A percentile compares a stretch with the other conserved stretches of the same genome.
phyloP scores from a whole-genome alignment of 176 grass and related monocot genomes.

The Oryza longistaminata region DNA sequence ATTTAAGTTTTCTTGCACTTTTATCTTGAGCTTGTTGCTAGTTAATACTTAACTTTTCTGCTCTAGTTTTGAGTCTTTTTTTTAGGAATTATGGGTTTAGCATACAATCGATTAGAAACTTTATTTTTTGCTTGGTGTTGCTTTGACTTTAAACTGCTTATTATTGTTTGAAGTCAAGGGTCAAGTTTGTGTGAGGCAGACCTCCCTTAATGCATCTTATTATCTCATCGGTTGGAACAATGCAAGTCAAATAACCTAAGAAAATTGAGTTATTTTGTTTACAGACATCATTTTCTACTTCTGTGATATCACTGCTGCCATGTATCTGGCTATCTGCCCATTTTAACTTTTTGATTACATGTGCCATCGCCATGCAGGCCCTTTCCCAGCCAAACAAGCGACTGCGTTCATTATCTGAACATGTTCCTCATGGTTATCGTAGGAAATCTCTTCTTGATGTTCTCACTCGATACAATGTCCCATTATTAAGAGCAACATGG shows the following conservation, averaged over 20 bases:
- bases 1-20: conserved; percentile 11
- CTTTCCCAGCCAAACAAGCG: conserved; percentile 82
- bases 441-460: conserved; percentile 95
- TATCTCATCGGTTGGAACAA: conserved; percentile 2
- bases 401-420: conserved; percentile 73
- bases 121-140: conserved; percentile 1
- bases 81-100: neutral
- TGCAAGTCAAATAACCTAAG: conserved; percentile 6
- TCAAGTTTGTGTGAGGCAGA: neutral
- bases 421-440: conserved; percentile 97
- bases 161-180: neutral
- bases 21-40: conserved; percentile 21
- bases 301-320: conserved; percentile 12
- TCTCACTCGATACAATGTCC: conserved; percentile 85
- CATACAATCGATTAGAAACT: neutral
- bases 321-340: neutral
- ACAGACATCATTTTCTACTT: neutral
- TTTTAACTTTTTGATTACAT: conserved; percentile 34
- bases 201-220: neutral
- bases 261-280: conserved; percentile 3
- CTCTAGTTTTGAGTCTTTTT: conserved; percentile 15
- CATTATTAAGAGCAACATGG: conserved; percentile 94
- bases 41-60: conserved; percentile 33
- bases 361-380: conserved; percentile 47
- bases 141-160: neutral